These are phyloP conservation scores for Bromus sterilis DNA, from an alignment of 176 grass and related monocot species.

Conservation along the genomic window DNA sequence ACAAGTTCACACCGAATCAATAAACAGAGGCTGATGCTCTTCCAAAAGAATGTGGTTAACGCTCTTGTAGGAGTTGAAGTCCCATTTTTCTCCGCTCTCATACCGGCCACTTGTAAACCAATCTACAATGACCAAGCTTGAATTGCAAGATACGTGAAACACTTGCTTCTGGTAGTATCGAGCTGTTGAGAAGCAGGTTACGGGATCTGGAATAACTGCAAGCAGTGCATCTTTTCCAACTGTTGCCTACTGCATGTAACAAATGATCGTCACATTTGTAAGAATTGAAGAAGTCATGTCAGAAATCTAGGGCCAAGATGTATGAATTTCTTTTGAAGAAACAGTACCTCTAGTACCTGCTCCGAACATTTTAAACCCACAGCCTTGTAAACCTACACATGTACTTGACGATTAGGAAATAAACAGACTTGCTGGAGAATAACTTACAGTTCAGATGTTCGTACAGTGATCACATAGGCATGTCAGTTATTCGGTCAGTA, in stretches of 20 bases:
- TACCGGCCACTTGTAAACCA: slow-evolving; percentile 92
- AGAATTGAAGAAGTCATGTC: not conserved
- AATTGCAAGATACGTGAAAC: slow-evolving; percentile 51
- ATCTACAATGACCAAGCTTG: slow-evolving; percentile 82
- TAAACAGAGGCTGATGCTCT: slow-evolving; percentile 70
- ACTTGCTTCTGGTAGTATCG: slow-evolving; percentile 72
- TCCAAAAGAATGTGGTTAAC: slow-evolving; percentile 62
- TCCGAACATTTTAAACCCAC: slow-evolving; percentile 77
- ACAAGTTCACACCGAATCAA: slow-evolving; percentile 46
- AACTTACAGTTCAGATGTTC: not conserved
- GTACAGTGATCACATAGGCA: not conserved
- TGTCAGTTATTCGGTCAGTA: not conserved
- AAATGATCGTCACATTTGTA: not conserved
- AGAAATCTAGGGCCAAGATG: not conserved
- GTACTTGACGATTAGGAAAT: not conserved
- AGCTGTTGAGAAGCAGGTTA: slow-evolving; percentile 78
- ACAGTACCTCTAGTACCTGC: slow-evolving; percentile 74
- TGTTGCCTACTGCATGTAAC: slow-evolving; percentile 54
- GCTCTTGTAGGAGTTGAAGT: slow-evolving; percentile 61
- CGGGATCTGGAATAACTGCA: slow-evolving; percentile 75
- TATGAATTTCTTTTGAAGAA: not conserved
- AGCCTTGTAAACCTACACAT: slow-evolving; percentile 75
- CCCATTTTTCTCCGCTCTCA: slow-evolving; percentile 78
- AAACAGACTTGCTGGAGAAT: not conserved
- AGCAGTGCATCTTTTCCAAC: slow-evolving; percentile 70